Evolutionary conservation across 1,139 yeast species (phyloP).

Genomic region (Nakaseomyces sp.): DNA sequence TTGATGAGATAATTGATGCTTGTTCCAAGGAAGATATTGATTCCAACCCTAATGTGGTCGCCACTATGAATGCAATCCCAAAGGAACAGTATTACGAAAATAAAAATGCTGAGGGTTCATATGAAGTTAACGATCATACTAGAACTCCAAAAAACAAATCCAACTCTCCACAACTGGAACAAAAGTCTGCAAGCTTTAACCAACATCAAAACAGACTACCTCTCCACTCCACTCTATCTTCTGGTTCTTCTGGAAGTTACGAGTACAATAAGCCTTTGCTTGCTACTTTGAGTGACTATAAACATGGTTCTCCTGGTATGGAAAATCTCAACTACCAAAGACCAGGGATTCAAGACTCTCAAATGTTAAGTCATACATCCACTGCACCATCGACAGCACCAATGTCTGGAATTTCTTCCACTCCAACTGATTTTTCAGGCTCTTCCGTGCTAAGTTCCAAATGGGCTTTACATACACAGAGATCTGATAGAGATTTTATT

Average conservation of each 20-base stretch:
- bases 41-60: not conserved
- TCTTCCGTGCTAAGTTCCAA: not conserved
- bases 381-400: not conserved
- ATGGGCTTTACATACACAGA: slow-evolving; percentile 2
- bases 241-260: not conserved
- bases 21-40: slow-evolving; percentile 4
- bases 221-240: not conserved
- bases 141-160: not conserved
- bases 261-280: not conserved
- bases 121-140: not conserved
- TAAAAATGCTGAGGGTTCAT: not conserved
- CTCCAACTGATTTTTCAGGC: slow-evolving; percentile 2
- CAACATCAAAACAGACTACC: not conserved
- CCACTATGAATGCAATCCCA: not conserved
- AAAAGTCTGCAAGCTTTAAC: not conserved
- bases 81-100: not conserved
- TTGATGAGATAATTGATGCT: slow-evolving; percentile 21
- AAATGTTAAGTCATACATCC: not conserved
- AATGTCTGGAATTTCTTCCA: not conserved
- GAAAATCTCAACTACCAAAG: not conserved
- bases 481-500: not conserved
- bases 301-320: not conserved
- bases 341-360: not conserved
- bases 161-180: not conserved
- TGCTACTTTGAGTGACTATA: not conserved